These are phyloP conservation scores for Alternaria consortialis DNA, from an alignment of 2,329 filamentous ascomycete genomes.

Conservation along the genomic window DNA sequence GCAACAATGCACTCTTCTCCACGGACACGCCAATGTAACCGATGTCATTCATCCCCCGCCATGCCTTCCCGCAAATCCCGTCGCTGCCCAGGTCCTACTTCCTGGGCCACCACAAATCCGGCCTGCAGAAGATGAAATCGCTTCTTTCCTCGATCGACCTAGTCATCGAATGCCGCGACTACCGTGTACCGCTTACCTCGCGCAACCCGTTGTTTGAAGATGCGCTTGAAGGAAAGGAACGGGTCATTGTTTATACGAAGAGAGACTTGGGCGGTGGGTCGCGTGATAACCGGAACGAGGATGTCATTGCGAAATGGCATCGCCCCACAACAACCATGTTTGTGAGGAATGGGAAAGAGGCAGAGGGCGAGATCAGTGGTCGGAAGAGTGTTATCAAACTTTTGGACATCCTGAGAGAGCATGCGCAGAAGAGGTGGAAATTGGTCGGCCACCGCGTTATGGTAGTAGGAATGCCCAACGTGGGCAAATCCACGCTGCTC, in stretches of 20 bases:
- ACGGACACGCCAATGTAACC: conserved; percentile 20
- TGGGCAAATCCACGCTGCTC: conserved; percentile 93
- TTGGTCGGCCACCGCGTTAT: conserved; percentile 86
- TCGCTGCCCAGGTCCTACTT: conserved; percentile 91
- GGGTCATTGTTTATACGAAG: conserved; percentile 92
- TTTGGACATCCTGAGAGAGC: conserved; percentile 61
- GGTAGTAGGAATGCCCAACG: conserved; percentile 97
- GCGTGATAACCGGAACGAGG: conserved; percentile 54
- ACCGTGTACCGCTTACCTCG: conserved; percentile 86
- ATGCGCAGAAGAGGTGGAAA: conserved; percentile 62
- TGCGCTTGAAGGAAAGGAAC: conserved; percentile 73
- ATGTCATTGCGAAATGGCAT: conserved; percentile 64
- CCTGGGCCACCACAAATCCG: conserved; percentile 88
- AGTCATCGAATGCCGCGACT: conserved; percentile 93
- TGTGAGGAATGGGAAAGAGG: conserved; percentile 51
- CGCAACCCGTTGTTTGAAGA: conserved; percentile 90
- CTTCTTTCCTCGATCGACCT: conserved; percentile 83
- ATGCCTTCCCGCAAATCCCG: conserved; percentile 74
- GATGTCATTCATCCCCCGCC: conserved; percentile 72
- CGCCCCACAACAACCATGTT: conserved; percentile 63
- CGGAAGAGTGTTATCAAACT: conserved; percentile 47
- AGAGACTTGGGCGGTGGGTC: conserved; percentile 62
- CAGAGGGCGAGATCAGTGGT: conserved; percentile 36
- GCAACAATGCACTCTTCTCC: background rate
- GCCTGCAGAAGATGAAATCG: conserved; percentile 81